Conservation (phyloP, 2,329 filamentous ascomycete genomes). For the Scleromitrula shiraiana region DNA sequence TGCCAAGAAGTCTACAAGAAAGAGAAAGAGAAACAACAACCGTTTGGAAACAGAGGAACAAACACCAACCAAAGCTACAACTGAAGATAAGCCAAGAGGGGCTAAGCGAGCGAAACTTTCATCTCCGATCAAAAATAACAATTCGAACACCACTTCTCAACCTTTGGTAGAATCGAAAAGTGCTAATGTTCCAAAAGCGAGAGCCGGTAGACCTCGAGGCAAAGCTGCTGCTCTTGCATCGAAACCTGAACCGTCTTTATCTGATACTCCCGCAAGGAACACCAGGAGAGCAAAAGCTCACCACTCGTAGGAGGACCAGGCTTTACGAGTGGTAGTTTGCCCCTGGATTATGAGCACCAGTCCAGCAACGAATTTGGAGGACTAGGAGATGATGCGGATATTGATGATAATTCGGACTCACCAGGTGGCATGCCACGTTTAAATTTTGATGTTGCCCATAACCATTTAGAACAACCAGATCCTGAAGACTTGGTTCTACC, state of each 20-base stretch:
- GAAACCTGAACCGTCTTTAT: slow-evolving; percentile 1
- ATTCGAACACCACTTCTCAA: not conserved
- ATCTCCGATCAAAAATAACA: not conserved
- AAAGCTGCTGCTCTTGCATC: slow-evolving; percentile 8
- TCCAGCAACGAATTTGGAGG: not conserved
- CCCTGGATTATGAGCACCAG: slow-evolving; percentile 23
- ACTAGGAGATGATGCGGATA: slow-evolving; percentile 5
- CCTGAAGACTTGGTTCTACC: not conserved
- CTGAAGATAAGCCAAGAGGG: too few species aligned
- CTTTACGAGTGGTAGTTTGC: slow-evolving; percentile 28
- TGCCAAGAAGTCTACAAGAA: slow-evolving; percentile 15
- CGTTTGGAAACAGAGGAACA: slow-evolving; percentile 7
- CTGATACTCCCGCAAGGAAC: slow-evolving; percentile 10
- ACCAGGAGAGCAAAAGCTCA: slow-evolving; percentile 24
- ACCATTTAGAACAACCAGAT: slow-evolving; percentile 3
- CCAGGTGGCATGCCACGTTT: not conserved
- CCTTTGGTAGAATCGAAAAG: slow-evolving; percentile 13
- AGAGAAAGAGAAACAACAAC: slow-evolving; percentile 22
- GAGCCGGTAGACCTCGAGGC: slow-evolving; percentile 9
- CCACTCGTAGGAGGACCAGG: slow-evolving; percentile 29
- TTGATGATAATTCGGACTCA: not conserved
- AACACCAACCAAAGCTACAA: slow-evolving; percentile 1
- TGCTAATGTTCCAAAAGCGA: slow-evolving; percentile 14
- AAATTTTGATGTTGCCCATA: slow-evolving; percentile 6
- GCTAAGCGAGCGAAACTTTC: not conserved